Percentiles rank a stretch among this genome's conserved stretches.
phyloP scores from a whole-genome alignment of 257 asterid species.

The Scutellaria galericulata region DNA sequence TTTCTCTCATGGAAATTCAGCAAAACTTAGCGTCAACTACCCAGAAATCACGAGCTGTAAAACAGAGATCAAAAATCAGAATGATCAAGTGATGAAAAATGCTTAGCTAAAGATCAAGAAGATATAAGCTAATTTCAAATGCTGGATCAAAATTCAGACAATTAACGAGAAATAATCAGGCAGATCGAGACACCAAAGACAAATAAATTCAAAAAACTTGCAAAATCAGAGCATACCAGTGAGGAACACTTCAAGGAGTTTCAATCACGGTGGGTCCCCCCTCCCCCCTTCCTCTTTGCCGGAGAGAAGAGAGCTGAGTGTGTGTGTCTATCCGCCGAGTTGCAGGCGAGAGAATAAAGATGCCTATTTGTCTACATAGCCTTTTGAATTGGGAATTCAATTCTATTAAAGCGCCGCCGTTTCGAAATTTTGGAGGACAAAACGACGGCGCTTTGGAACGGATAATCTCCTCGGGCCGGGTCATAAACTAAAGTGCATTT shows the following conservation, averaged over 20 bases:
- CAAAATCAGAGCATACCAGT: slow-evolving; percentile 51
- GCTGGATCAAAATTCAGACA: slow-evolving; percentile 37
- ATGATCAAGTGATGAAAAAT: slow-evolving; percentile 15
- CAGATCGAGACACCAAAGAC: slow-evolving; percentile 49
- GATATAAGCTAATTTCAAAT: slow-evolving; percentile 28
- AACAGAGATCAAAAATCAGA: slow-evolving; percentile 37
- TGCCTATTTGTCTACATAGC: slow-evolving; percentile 30
- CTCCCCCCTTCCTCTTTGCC: slow-evolving; percentile 27
- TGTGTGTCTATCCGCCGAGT: slow-evolving; percentile 35
- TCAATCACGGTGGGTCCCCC: slow-evolving; percentile 29
- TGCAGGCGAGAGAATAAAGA: slow-evolving; percentile 42
- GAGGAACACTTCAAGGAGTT: slow-evolving; percentile 33
- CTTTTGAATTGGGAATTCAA: slow-evolving; percentile 34
- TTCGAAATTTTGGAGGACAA: background rate
- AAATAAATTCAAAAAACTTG: slow-evolving; percentile 21
- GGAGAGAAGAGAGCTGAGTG: slow-evolving; percentile 47
- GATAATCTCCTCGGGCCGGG: slow-evolving; percentile 23
- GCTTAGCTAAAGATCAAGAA: slow-evolving; percentile 31
- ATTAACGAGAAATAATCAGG: slow-evolving; percentile 37
- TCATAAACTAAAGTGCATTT: slow-evolving; percentile 12
- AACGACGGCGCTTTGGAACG: slow-evolving; percentile 29
- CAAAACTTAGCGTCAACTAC: slow-evolving; percentile 27
- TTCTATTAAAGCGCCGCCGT: slow-evolving; percentile 39
- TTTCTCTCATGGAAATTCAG: slow-evolving; percentile 8
- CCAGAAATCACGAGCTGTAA: slow-evolving; percentile 37